Base-by-base conservation (phyloP, 1,284 basidiomycete species). In the Mycosarcoma maydis region DNA sequence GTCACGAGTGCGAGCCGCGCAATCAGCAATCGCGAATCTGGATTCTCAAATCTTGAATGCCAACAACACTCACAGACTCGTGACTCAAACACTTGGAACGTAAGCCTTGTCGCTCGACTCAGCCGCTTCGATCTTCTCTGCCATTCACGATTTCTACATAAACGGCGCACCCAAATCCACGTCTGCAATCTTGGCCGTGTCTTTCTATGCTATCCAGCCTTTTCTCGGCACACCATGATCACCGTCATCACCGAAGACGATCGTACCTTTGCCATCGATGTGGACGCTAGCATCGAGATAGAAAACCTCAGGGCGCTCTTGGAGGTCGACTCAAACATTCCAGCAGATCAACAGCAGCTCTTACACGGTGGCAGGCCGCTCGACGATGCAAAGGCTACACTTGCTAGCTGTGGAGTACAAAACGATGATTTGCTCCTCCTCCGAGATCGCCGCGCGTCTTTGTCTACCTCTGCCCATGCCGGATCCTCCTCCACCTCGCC, bases 221-320 rank as follows among this genome's bases (percentile, higher is more conserved):
- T n/a, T n/a, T n/a, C n/a, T n/a, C n/a, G n/a, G n/a, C n/a, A n/a
- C n/a, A n/a, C n/a, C n/a, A 80, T 80, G 79, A 69, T 81, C 49
- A 81, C 77, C 26, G 61, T 81, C 36, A 66, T 76, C 42, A 71
- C 75, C 41, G 68, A 73, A 34, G 58, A 66, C 24, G 75, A 75
- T 22, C 66, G 69, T 20, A 75, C 78, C 19, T 75, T 67, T 36
- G 59, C 75, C 38, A 46, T 81, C 38, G 78, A 80, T 27, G 72
- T 69, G 16, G 76, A 76, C 44, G 48, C 71, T 10, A 50, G 54
- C 27, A 78, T 80, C 53, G 76, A 78, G 27, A 17, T 81, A 5
- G 78, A 77, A 26, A 76, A 78, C 38, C 52, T 81, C 26, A 68
- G 76, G 49, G 79, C 76, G 2, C 37, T 79, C 17, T 59, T 80